Percentiles rank a stretch among this genome's conserved stretches.
These are phyloP conservation scores for Irpex lacteus DNA, from an alignment of 1,284 basidiomycete species.

Conservation along the genomic window DNA sequence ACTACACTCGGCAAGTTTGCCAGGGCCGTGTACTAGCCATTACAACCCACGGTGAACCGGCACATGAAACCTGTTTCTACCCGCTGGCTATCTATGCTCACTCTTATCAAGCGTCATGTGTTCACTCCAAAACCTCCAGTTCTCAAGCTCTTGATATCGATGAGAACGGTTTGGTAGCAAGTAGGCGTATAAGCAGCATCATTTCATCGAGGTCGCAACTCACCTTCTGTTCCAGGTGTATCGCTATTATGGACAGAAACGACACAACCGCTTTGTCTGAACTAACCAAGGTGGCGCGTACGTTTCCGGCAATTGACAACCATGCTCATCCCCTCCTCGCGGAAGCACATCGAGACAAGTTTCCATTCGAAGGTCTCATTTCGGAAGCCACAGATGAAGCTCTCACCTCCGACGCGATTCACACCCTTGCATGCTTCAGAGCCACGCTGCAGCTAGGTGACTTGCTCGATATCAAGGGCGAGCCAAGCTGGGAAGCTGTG, in stretches of 20 bases:
- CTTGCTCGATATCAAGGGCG: conserved; percentile 40
- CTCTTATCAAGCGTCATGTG: too few relatives aligned
- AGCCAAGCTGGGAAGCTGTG: conserved; percentile 56
- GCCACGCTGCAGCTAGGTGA: conserved; percentile 53
- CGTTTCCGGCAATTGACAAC: conserved; percentile 63
- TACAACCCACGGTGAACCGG: too few relatives aligned
- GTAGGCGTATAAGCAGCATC: too few relatives aligned
- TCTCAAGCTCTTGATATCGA: too few relatives aligned
- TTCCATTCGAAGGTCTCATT: conserved; percentile 60
- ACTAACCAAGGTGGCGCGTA: conserved; percentile 19
- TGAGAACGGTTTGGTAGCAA: too few relatives aligned
- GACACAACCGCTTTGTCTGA: background rate
- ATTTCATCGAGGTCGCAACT: too few relatives aligned
- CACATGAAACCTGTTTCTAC: too few relatives aligned
- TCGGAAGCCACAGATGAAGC: conserved; percentile 61
- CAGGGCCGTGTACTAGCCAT: too few relatives aligned
- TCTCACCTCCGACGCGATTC: conserved; percentile 44
- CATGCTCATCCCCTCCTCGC: conserved; percentile 71
- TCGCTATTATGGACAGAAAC: background rate
- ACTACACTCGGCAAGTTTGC: too few relatives aligned
- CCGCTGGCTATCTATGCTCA: too few relatives aligned
- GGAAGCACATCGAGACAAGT: conserved; percentile 38
- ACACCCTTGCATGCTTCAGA: conserved; percentile 57
- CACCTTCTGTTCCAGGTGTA: too few relatives aligned
- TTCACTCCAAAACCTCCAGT: too few relatives aligned